These are phyloP conservation scores for Sphagnurus paluster DNA, from an alignment of 1,284 basidiomycete species.

Conservation along the genomic window DNA sequence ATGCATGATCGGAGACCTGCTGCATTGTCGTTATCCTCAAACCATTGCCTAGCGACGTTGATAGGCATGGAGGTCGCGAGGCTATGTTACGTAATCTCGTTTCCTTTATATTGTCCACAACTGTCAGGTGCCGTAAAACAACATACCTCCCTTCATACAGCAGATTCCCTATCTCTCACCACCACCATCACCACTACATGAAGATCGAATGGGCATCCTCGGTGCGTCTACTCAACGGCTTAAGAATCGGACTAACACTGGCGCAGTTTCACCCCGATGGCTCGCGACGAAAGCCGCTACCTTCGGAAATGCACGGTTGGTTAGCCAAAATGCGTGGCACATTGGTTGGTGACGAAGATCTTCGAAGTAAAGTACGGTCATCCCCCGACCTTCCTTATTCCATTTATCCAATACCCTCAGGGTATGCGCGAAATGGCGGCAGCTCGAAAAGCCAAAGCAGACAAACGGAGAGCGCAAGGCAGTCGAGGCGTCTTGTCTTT, in stretches of 20 bases:
- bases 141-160: background rate
- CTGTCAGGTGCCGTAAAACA: conserved; percentile 11
- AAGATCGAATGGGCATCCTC: conserved; percentile 50
- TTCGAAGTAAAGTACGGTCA: conserved; percentile 46
- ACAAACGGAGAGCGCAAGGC: conserved; percentile 20
- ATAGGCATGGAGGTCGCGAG: conserved; percentile 16
- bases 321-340: conserved; percentile 78
- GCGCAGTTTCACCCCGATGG: conserved; percentile 49
- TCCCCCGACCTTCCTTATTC: background rate
- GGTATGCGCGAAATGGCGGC: conserved; percentile 57
- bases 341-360: conserved; percentile 60
- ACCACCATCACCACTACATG: conserved; percentile 23
- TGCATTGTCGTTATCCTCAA: background rate
- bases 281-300: conserved; percentile 49
- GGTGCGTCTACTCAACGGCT: conserved; percentile 26
- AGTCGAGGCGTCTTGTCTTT: conserved; percentile 31
- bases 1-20: too few species aligned
- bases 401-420: conserved; percentile 22
- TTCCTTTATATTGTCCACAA: background rate
- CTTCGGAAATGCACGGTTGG: conserved; percentile 74
- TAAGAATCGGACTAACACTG: conserved; percentile 5
- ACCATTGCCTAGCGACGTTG: conserved; percentile 5
- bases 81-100: conserved; percentile 19
- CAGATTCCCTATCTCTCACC: background rate
- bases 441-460: conserved; percentile 1